phyloP scores from a whole-genome alignment of 768 basidiomycete species.

The Leccinum subgranulosum region DNA sequence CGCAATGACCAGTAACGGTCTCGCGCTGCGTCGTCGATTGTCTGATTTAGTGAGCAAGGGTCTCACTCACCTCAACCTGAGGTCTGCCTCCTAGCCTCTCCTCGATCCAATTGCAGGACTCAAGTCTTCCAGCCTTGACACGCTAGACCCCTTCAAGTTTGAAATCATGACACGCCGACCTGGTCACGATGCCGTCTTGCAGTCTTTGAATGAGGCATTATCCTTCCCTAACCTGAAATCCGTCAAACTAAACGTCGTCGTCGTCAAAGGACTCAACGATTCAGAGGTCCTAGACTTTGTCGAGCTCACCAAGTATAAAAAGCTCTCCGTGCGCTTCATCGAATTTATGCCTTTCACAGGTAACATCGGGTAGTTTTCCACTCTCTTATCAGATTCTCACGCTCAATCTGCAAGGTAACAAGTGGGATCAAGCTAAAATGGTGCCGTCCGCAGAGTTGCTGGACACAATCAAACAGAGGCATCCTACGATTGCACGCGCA shows the following conservation, averaged over 20 bases:
- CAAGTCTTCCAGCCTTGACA: slow-evolving; percentile 62
- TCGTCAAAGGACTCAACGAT: slow-evolving; percentile 80
- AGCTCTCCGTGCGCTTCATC: slow-evolving; percentile 78
- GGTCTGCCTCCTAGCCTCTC: slow-evolving; percentile 34
- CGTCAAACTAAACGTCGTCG: slow-evolving; percentile 82
- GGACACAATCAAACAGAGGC: slow-evolving; percentile 40
- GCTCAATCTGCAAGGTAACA: slow-evolving; percentile 55
- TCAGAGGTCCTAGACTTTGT: slow-evolving; percentile 78
- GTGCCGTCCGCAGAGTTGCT: slow-evolving; percentile 70
- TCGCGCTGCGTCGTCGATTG: slow-evolving; percentile 72
- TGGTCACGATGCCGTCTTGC: slow-evolving; percentile 75
- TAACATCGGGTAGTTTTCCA: slow-evolving; percentile 26
- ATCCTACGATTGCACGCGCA: slow-evolving; percentile 54
- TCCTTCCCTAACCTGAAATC: slow-evolving; percentile 46
- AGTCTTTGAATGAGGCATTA: slow-evolving; percentile 62
- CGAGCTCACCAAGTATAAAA: slow-evolving; percentile 61
- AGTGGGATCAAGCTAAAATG: slow-evolving; percentile 83
- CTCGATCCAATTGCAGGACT: slow-evolving; percentile 2
- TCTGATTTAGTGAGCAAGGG: slow-evolving; percentile 65
- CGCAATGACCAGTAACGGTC: slow-evolving; percentile 84
- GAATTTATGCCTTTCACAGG: slow-evolving; percentile 95
- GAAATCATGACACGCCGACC: slow-evolving; percentile 80
- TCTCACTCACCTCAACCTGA: slow-evolving; percentile 72
- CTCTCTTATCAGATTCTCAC: slow-evolving; percentile 3
- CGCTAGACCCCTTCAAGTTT: slow-evolving; percentile 82